Evolutionary conservation across 495 filamentous ascomycete genomes (phyloP), one percentile per base, ranked within the genome.

Genomic region (Penicillium pulvis): DNA sequence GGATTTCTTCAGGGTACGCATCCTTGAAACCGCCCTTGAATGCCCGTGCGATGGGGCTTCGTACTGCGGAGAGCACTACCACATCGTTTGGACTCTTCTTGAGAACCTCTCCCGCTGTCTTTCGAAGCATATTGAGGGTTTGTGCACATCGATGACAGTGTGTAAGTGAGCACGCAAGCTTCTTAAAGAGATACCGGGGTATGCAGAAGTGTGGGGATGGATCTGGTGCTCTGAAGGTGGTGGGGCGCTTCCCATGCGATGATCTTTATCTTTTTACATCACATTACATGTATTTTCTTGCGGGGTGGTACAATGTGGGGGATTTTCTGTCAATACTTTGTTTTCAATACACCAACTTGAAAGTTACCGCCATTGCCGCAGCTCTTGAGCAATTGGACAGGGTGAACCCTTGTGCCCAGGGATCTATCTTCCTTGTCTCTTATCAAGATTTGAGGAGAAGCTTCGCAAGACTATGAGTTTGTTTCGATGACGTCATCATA

Each of bases 1-100:
- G 24, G 88, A 97, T 81, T 70, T 96, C 90, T 70, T 97, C 92
- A n/a, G 93, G 92, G 73, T 93, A 92, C 45, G 93, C 85, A 72
- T 96, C 89, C 71, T 89, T 89, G 63, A 97, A 89, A 35, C 84
- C 83, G 63, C 93, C 93, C 71, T 90, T 90, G 73, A 87, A 84
- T 54, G 90, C 88, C 56, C 91, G 89, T 50, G 86, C 87, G 61
- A 96, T 85, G 42, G 92, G 88, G n/a, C 92, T 97, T 41, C 92
- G 91, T 55, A 96, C 83, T 10, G 91, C 87, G 33, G 92, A 93
- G 58, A 95, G 87, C 69, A 97, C 89, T 69, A 97, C 90, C 43
- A 92, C 83, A 71, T 97, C 92, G 24, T 84, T 82, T n/a, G 91
- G 90, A 4, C 85, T 79, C 69, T 92, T 96, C 67, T 86, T 76